Conservation (phyloP, 768 basidiomycete genomes). For the Guyanaporus albipodus region DNA sequence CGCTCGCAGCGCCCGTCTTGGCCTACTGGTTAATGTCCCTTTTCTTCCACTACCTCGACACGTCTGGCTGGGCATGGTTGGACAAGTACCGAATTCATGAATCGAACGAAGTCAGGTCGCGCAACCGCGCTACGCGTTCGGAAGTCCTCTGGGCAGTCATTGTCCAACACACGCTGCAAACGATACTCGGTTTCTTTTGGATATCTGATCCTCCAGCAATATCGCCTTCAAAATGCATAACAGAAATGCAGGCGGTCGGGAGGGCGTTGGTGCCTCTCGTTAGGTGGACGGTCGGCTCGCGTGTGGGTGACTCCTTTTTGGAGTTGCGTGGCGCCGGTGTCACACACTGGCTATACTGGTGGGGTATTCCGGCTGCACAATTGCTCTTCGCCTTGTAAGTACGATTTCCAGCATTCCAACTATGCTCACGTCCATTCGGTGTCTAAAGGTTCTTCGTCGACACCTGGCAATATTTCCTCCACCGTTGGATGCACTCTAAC, state of each 20-base stretch:
- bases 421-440: background rate
- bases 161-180: constrained; percentile 85
- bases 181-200: constrained; percentile 66
- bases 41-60: constrained; percentile 80
- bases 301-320: constrained; percentile 36
- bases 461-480: constrained; percentile 97
- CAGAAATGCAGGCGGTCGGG: constrained; percentile 40
- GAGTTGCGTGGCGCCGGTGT: constrained; percentile 37
- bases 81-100: constrained; percentile 88
- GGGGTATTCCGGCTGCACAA: constrained; percentile 76
- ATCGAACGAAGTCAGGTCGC: constrained; percentile 66
- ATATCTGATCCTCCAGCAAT: constrained; percentile 43
- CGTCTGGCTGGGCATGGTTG: constrained; percentile 70
- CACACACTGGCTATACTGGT: constrained; percentile 84
- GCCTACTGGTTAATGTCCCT: constrained; percentile 83
- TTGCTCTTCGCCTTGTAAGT: constrained; percentile 81
- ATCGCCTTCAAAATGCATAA: constrained; percentile 37
- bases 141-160: constrained; percentile 80
- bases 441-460: constrained; percentile 80
- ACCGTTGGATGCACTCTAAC: constrained; percentile 88
- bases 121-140: constrained; percentile 68
- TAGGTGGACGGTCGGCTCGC: constrained; percentile 39
- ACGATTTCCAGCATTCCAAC: background rate
- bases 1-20: constrained; percentile 69
- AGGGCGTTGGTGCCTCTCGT: constrained; percentile 39